These are phyloP conservation scores for Magnolia changhungtana DNA, from an alignment of 164 flowering plant genomes.

Conservation along the genomic window DNA sequence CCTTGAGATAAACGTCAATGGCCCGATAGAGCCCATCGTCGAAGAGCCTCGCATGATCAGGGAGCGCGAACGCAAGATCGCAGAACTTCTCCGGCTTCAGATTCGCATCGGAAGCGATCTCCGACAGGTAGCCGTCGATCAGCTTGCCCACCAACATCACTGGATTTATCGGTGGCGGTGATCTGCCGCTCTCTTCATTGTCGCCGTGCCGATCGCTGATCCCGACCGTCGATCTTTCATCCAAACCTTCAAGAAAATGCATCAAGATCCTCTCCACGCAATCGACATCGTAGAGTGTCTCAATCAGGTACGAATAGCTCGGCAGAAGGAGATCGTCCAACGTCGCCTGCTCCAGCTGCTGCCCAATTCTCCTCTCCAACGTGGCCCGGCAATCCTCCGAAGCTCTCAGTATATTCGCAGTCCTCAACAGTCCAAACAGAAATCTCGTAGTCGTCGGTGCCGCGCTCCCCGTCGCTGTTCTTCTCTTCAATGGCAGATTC, in stretches of 20 bases:
- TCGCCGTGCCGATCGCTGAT: slow-evolving; percentile 15
- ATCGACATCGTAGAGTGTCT: slow-evolving; percentile 77
- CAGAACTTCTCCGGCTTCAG: slow-evolving; percentile 71
- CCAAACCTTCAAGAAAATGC: slow-evolving; percentile 41
- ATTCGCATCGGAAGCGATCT: slow-evolving; percentile 85
- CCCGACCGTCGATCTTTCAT: slow-evolving; percentile 13
- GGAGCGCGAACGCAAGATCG: slow-evolving; percentile 60
- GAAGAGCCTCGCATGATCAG: slow-evolving; percentile 67
- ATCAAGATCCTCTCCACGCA: slow-evolving; percentile 67
- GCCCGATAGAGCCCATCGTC: slow-evolving; percentile 96
- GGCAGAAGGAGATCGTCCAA: slow-evolving; percentile 79
- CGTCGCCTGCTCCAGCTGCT: slow-evolving; percentile 66
- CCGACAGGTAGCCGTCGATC: slow-evolving; percentile 82
- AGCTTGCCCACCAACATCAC: slow-evolving; percentile 80
- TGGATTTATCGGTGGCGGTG: slow-evolving; percentile 44
- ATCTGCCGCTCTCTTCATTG: slow-evolving; percentile 23
- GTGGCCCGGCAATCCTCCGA: slow-evolving; percentile 39
- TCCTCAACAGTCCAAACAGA: slow-evolving; percentile 64
- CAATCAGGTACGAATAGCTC: slow-evolving; percentile 76
- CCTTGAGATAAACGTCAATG: slow-evolving; percentile 93
- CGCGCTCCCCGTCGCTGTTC: not conserved
- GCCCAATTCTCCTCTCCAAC: slow-evolving; percentile 69
- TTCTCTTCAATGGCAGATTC: slow-evolving; percentile 50
- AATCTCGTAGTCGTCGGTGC: slow-evolving; percentile 35
- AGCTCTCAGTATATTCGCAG: slow-evolving; percentile 65